Evolutionary conservation across 1,284 basidiomycete species (phyloP).

Genomic region (Tranzscheliella williamsii): DNA sequence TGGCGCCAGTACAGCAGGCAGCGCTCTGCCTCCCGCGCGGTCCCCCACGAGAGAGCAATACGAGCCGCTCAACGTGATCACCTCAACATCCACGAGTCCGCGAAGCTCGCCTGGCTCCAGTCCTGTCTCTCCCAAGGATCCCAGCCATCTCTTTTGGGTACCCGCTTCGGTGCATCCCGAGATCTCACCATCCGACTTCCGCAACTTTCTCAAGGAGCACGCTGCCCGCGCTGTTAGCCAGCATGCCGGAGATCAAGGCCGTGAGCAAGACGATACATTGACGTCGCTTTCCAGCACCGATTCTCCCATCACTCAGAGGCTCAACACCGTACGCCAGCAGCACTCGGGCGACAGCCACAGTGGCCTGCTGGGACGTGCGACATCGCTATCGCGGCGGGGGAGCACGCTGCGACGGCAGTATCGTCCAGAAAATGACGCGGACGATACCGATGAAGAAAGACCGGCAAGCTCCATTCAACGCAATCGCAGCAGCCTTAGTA

Average conservation of each 20-base stretch:
- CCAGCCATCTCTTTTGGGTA: constrained; percentile 85
- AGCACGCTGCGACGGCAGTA: constrained; percentile 60
- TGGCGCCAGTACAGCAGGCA: not conserved
- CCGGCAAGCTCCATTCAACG: constrained; percentile 20
- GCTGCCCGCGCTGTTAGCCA: constrained; percentile 64
- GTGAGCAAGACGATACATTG: constrained; percentile 2
- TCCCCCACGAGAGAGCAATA: not conserved
- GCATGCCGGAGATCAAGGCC: constrained; percentile 10
- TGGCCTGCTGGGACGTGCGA: constrained; percentile 38
- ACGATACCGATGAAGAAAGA: constrained; percentile 66
- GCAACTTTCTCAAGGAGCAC: constrained; percentile 91
- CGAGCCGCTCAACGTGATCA: not conserved
- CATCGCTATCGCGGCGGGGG: constrained; percentile 49
- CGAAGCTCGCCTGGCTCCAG: not conserved
- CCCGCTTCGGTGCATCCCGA: constrained; percentile 94
- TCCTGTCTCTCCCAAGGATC: constrained; percentile 41
- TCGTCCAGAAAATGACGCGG: constrained; percentile 70
- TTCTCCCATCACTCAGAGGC: constrained; percentile 34
- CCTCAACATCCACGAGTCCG: constrained; percentile 3
- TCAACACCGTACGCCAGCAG: constrained; percentile 37
- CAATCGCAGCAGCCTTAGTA: constrained; percentile 26
- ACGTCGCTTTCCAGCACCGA: constrained; percentile 14
- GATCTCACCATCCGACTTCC: constrained; percentile 93
- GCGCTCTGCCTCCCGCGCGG: not conserved
- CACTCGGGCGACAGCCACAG: constrained; percentile 12